Evolutionary conservation across 768 basidiomycete species (phyloP).

Genomic region (Pleurotus platypus): DNA sequence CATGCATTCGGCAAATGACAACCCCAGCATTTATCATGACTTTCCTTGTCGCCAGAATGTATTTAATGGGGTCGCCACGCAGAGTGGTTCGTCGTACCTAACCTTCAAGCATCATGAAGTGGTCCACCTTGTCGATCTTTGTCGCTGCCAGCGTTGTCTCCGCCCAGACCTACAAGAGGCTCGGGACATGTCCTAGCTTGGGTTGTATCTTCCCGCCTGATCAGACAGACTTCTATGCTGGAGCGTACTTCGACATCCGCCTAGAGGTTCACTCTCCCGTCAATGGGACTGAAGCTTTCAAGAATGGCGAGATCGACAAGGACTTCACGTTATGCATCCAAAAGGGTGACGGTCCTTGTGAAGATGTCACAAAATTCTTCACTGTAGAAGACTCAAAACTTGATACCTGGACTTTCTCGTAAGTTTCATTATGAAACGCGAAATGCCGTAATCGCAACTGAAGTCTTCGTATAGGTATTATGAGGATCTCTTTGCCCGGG

Average conservation of each 20-base stretch:
- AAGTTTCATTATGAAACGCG: constrained; percentile 10
- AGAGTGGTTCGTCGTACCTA: neutral
- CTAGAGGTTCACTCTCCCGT: constrained; percentile 41
- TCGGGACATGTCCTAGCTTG: constrained; percentile 36
- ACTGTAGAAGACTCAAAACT: constrained; percentile 24
- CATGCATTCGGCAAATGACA: neutral
- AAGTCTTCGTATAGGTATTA: constrained; percentile 27
- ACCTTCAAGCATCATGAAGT: constrained; percentile 5
- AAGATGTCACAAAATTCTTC: constrained; percentile 33
- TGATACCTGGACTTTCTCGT: constrained; percentile 41
- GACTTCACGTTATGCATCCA: constrained; percentile 37
- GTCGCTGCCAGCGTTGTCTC: constrained; percentile 17
- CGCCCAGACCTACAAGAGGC: constrained; percentile 36
- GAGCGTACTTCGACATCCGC: constrained; percentile 40
- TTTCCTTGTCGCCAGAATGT: neutral
- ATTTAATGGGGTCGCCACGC: neutral
- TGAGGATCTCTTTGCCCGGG: constrained; percentile 40
- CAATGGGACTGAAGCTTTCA: constrained; percentile 32
- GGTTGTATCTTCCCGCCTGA: constrained; percentile 42
- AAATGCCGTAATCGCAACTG: neutral
- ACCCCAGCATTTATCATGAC: constrained; percentile 3
- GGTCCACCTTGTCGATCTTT: constrained; percentile 12
- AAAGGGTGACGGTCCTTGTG: constrained; percentile 25
- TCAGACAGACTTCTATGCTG: constrained; percentile 38
- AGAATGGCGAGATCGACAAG: constrained; percentile 32